Evolutionary conservation across 78 protist genomes (phyloP).

Genomic region (Emiliania huxleyi): DNA sequence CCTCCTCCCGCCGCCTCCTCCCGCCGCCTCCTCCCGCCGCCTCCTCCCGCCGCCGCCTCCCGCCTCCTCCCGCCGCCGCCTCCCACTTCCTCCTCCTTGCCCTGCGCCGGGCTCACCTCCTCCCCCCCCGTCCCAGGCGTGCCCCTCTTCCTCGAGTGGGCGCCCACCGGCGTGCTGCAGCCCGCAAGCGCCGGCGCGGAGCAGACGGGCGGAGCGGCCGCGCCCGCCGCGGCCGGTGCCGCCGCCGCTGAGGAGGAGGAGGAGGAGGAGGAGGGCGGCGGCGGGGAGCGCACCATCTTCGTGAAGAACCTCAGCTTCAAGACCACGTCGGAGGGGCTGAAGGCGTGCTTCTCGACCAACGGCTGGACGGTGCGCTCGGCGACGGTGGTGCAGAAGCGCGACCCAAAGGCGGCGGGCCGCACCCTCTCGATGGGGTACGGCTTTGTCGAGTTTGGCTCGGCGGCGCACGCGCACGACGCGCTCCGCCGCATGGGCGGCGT

Average conservation of each 20-base stretch:
- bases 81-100: too few relatives aligned
- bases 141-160: conserved; percentile 96
- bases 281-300: conserved; percentile 55
- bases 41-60: too few relatives aligned
- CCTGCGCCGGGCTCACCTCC: too few relatives aligned
- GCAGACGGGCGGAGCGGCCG: background rate
- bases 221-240: background rate
- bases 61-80: too few relatives aligned
- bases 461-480: conserved; percentile 36
- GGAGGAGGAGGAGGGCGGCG: conserved; percentile 3
- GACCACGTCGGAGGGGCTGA: conserved; percentile 71
- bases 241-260: background rate
- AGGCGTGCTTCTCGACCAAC: conserved; percentile 29
- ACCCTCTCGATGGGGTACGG: conserved; percentile 72
- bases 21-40: too few relatives aligned
- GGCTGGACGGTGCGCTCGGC: background rate
- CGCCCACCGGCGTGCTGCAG: conserved; percentile 65
- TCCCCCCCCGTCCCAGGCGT: too few relatives aligned
- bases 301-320: conserved; percentile 89
- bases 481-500: background rate
- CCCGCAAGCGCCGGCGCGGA: background rate
- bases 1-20: too few relatives aligned
- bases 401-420: background rate
- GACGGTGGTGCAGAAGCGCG: conserved; percentile 23
- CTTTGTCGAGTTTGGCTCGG: conserved; percentile 70